Conservation (phyloP, 805 yeast species). For the Saccharomycopsis microspora region DNA sequence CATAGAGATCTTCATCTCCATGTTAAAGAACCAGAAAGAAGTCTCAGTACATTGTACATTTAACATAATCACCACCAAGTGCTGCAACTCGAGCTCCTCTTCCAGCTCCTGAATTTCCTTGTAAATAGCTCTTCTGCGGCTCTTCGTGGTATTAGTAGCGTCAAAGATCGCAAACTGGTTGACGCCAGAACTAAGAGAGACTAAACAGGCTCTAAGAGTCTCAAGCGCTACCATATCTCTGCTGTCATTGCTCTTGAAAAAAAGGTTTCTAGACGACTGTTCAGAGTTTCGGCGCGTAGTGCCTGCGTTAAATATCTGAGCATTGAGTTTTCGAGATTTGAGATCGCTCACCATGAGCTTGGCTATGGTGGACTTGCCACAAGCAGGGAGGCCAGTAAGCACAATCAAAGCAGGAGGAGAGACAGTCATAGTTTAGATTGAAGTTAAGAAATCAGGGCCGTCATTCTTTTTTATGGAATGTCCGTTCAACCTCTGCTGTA, state of each 20-base stretch:
- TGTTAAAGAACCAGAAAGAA: slow-evolving; percentile 13
- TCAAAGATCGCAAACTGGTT: slow-evolving; percentile 4
- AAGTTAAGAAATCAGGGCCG: too few relatives aligned
- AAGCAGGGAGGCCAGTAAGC: slow-evolving; percentile 11
- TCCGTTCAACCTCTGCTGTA: too few relatives aligned
- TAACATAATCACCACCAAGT: neutral
- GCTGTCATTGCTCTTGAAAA: too few relatives aligned
- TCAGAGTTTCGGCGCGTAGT: slow-evolving; percentile 5
- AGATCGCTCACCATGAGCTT: slow-evolving; percentile 6
- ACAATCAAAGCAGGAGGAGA: slow-evolving; percentile 1
- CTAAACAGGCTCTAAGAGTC: too few relatives aligned
- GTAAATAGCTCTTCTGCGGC: slow-evolving; percentile 1
- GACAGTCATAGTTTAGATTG: too few relatives aligned
- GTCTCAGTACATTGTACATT: slow-evolving; percentile 10
- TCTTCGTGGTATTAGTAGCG: slow-evolving; percentile 11
- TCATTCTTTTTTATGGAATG: too few relatives aligned
- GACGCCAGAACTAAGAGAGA: too few relatives aligned
- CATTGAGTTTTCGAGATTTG: neutral
- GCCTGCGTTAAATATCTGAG: slow-evolving; percentile 12
- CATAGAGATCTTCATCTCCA: slow-evolving; percentile 10
- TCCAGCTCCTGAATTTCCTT: neutral
- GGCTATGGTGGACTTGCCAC: slow-evolving; percentile 11
- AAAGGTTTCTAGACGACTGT: too few relatives aligned
- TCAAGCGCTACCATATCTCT: too few relatives aligned
- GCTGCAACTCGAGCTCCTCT: too few relatives aligned